These are phyloP conservation scores for Calonectria honghensis DNA, from an alignment of 2,329 filamentous ascomycete species.

Conservation along the genomic window DNA sequence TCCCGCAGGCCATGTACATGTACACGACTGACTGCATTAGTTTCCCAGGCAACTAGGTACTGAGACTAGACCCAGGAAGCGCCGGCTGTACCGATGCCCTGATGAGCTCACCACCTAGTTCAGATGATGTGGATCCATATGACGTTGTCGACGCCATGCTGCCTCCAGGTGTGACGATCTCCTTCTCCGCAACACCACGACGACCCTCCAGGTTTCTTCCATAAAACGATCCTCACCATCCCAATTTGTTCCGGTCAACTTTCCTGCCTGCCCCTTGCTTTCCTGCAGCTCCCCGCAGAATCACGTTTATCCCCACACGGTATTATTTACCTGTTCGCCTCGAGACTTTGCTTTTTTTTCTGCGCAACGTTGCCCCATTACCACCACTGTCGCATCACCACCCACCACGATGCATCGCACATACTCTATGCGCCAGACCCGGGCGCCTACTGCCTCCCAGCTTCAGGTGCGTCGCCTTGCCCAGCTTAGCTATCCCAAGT, in stretches of 20 bases:
- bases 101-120: conserved; percentile 45
- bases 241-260: conserved; percentile 47
- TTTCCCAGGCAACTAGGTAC: conserved; percentile 8
- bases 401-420: conserved; percentile 90
- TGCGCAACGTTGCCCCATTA: conserved; percentile 45
- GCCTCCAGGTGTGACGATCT: conserved; percentile 54
- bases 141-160: conserved; percentile 54
- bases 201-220: conserved; percentile 49
- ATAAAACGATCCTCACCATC: conserved; percentile 55
- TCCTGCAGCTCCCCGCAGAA: conserved; percentile 45
- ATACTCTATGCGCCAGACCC: conserved; percentile 98
- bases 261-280: conserved; percentile 50
- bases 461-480: conserved; percentile 69
- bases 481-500: neutral
- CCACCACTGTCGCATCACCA: conserved; percentile 46
- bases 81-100: conserved; percentile 34
- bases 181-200: conserved; percentile 56
- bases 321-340: conserved; percentile 47
- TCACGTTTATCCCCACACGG: conserved; percentile 48
- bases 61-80: conserved; percentile 1
- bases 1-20: conserved; percentile 2
- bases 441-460: conserved; percentile 93
- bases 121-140: conserved; percentile 52
- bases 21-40: neutral
- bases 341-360: conserved; percentile 34